Evolutionary conservation across 164 flowering plant genomes (phyloP).

Genomic region (Sextonia rubra): DNA sequence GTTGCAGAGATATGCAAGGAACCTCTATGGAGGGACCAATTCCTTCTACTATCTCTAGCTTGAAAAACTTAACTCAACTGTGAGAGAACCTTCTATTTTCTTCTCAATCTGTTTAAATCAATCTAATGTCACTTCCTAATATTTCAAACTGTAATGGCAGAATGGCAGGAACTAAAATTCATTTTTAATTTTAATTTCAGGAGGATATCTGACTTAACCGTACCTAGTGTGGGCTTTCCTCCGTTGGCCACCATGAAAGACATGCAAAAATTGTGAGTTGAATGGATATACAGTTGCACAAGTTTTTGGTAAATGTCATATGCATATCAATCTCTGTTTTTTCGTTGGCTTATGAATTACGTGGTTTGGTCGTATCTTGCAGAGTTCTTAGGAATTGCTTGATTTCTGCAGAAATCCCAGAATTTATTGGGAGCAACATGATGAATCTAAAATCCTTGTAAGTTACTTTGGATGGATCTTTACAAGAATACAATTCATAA

Average conservation of each 20-base stretch:
- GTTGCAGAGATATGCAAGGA: constrained; percentile 74
- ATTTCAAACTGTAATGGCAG: neutral
- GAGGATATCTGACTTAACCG: constrained; percentile 70
- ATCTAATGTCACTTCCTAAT: neutral
- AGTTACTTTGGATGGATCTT: constrained; percentile 16
- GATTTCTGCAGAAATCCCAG: constrained; percentile 47
- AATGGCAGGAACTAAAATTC: neutral
- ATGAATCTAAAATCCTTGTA: constrained; percentile 34
- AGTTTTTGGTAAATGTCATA: neutral
- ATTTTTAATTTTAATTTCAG: constrained; percentile 20
- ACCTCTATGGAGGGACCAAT: constrained; percentile 13
- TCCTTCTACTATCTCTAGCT: neutral
- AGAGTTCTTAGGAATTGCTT: constrained; percentile 66
- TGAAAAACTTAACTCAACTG: constrained; percentile 5
- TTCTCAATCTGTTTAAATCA: neutral
- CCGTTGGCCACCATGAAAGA: constrained; percentile 31
- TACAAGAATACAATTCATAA: neutral
- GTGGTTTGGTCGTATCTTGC: constrained; percentile 10
- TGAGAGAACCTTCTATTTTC: constrained; percentile 1
- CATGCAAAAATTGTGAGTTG: constrained; percentile 46
- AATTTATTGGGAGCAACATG: constrained; percentile 32
- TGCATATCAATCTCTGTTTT: neutral
- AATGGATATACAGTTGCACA: neutral
- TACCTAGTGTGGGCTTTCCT: constrained; percentile 43
- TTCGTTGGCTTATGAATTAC: neutral